Evolutionary conservation across 2,329 filamentous ascomycete genomes (phyloP), one percentile per base, ranked within the genome.

Genomic region (Sporothrix inflata): DNA sequence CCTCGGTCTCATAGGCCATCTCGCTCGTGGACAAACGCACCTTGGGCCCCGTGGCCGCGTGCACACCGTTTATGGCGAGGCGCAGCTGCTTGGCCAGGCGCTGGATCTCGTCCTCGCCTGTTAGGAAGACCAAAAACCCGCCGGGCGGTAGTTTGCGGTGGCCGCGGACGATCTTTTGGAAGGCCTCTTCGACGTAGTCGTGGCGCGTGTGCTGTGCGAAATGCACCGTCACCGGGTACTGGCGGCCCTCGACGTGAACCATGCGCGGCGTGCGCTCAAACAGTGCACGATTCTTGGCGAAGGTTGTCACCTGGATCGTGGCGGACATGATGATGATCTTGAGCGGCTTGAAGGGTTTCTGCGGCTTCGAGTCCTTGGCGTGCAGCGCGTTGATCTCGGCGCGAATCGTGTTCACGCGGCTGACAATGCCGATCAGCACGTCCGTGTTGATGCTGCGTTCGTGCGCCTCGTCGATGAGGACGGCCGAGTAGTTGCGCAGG

Each of bases 281-380:
- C 0, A 99, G 85, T 19, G 87, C 90, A 9, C 88, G 83, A 78
- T 99, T 98, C 78, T 94, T 88, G 0, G 93, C 94, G 76, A 99
- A 92, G 78, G 98, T 95, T 14, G 94, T 92, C 61, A 98, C 93
- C 73, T 94, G 88, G 45, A 99, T 85, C 1, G 96, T 99, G 57
- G 96, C 96, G 73, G 95, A 98, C 97, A 99, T 99, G 82, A 99
- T 97, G 73, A 99, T 89, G 9, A 99, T 86, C 82, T 98, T 99
- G 69, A 99, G 82, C 0, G 94, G 94, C 75, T 90, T 91, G 38
- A 92, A 83, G 0, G 88, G 83, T 73, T 96, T 61, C 16, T 40
- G 11, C 7, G 14, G 88, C 79, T 96, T 91, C 73, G 87, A 19
- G 19, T 21, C 24, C 12, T 7, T 6, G 65, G 30, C 40, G 19